Base-by-base conservation (phyloP, 352 stramenopile genomes). In the Halophytophthora polymorphica region DNA sequence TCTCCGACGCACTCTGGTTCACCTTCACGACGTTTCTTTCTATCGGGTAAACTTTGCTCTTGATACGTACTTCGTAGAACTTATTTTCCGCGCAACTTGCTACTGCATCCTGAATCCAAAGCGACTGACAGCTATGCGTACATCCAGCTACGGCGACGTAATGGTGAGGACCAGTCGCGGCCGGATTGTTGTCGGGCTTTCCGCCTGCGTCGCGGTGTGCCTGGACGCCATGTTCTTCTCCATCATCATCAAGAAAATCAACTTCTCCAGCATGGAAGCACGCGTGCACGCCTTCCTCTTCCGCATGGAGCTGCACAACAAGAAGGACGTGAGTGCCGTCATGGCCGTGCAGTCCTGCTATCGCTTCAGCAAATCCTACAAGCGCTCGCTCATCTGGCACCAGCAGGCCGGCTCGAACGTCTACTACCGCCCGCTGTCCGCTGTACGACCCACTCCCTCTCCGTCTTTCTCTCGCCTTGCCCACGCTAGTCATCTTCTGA, bases 281-380 rank as follows among this genome's bases (percentile, higher is more conserved):
- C 69, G 78, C 3, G 75, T 86, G 2, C 68, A 89, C 39, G 64
- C 75, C 2, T 89, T 87, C 56, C 63, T 89, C 14, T 76, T 76
- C 21, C 71, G 78, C 14, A 83, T 83, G 71, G 65, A 81, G 36
- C 63, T 89, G 2, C 70, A 69, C 43, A 67, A 56, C 37, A 80
- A 81, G 60, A 89, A 86, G 44, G 73, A 86, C 13, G 33, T 83
- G 21, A 84, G 71, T 31, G 73, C 71, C 0, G 76, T 89, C 25
- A 71, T 89, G 64, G 78, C 78, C 2, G 64, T 89, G 45, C 78
- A 89, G 35, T 73, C 75, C 14, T 77, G 71, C n/a, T 84, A 76
- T 54, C 78, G 71, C 1, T 87, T 77, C 57, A 73, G 69, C 45
- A 87, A 84, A 52, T 86, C 73, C 18, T 86, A 89, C 54, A 66